Conservation (phyloP, 331 rosid species). For the Erythrophleum ivorense region DNA sequence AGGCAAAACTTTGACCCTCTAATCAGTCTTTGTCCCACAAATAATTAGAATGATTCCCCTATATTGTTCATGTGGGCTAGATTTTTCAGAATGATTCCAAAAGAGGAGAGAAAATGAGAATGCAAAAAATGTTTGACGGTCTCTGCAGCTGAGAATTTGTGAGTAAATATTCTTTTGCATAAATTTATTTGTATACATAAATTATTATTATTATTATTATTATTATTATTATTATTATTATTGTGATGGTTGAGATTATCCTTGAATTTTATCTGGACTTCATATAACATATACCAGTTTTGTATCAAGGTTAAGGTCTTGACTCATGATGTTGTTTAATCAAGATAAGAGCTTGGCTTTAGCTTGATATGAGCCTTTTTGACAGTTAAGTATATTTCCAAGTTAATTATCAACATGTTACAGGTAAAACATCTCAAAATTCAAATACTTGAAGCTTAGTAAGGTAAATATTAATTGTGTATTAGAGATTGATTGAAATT, state of each 20-base stretch:
- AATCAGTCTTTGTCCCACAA: too few relatives aligned
- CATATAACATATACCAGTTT: background rate
- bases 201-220: background rate
- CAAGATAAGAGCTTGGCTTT: background rate
- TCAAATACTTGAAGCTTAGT: background rate
- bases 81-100: background rate
- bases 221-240: too few relatives aligned
- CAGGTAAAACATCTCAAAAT: background rate
- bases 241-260: too few relatives aligned
- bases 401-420: background rate
- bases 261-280: background rate
- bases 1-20: too few relatives aligned
- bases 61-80: background rate
- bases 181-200: background rate
- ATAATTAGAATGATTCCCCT: too few relatives aligned
- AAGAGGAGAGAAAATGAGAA: background rate
- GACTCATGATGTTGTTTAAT: background rate
- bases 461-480: background rate
- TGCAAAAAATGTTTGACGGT: background rate
- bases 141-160: background rate
- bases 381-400: too few relatives aligned
- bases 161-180: background rate
- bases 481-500: background rate
- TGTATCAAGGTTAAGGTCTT: too few relatives aligned
- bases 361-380: too few relatives aligned